Conservation (phyloP, 768 basidiomycete genomes). For the Macrocybe gigantea region DNA sequence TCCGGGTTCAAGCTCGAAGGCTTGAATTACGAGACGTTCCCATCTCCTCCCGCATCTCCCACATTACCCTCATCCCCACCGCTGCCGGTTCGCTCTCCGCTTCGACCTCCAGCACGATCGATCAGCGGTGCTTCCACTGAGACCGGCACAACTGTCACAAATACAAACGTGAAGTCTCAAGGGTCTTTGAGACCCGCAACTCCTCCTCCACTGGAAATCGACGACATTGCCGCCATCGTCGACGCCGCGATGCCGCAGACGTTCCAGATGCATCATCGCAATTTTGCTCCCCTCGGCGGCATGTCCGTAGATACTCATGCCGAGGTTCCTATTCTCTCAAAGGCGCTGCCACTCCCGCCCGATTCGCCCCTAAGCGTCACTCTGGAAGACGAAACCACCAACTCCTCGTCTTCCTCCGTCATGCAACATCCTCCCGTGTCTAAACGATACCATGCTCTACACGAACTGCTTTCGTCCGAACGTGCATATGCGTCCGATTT, state of each 20-base stretch:
- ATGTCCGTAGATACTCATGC: constrained; percentile 15
- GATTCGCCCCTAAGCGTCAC: constrained; percentile 21
- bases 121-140: constrained; percentile 12
- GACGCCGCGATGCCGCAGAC: constrained; percentile 12
- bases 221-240: constrained; percentile 19
- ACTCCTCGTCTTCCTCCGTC: constrained; percentile 17
- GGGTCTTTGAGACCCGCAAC: constrained; percentile 14
- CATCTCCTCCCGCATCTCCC: constrained; percentile 18
- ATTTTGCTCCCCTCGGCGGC: constrained; percentile 17
- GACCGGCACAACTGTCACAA: constrained; percentile 1
- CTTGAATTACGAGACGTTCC: constrained; percentile 4
- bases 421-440: constrained; percentile 34
- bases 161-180: constrained; percentile 1
- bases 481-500: constrained; percentile 82
- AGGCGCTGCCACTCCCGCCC: constrained; percentile 18
- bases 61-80: constrained; percentile 19
- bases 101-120: constrained; percentile 26
- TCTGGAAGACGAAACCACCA: constrained; percentile 17
- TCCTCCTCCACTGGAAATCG: constrained; percentile 16
- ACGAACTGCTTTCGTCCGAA: constrained; percentile 75
- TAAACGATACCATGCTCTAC: constrained; percentile 73
- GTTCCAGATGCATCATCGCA: constrained; percentile 21
- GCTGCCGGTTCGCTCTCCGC: constrained; percentile 30
- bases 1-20: constrained; percentile 21
- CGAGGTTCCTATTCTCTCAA: constrained; percentile 12